Percentiles rank a stretch among this genome's conserved stretches.
Evolutionary conservation across 192 early-diverging fungal species (phyloP).

Genomic region (Podila horticola): DNA sequence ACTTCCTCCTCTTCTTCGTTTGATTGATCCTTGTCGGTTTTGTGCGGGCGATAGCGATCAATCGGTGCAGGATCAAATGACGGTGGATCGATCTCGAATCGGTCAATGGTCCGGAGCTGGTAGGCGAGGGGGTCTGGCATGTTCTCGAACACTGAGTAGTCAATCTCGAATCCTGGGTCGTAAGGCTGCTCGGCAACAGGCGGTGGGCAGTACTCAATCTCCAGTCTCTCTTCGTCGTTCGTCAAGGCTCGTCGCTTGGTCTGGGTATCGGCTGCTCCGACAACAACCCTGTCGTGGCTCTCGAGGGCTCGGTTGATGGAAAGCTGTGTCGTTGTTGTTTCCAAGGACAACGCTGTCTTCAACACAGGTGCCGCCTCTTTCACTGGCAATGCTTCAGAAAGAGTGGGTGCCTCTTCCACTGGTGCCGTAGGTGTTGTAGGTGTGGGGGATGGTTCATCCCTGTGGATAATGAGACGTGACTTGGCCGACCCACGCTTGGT

Average conservation of each 20-base stretch:
- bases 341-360: constrained; percentile 1
- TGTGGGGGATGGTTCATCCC: constrained; percentile 11
- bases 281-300: constrained; percentile 38
- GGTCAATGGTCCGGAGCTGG: constrained; percentile 2
- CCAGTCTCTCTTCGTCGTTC: constrained; percentile 25
- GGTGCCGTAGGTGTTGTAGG: neutral
- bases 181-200: constrained; percentile 28
- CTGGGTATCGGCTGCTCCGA: constrained; percentile 22
- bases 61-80: neutral
- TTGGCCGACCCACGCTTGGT: constrained; percentile 44
- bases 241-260: constrained; percentile 37
- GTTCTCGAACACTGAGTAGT: constrained; percentile 13
- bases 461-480: constrained; percentile 28
- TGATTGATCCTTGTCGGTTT: neutral
- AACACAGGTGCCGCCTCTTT: neutral
- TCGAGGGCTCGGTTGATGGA: constrained; percentile 30
- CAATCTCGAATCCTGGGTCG: constrained; percentile 30
- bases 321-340: constrained; percentile 27
- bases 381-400: constrained; percentile 15
- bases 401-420: neutral
- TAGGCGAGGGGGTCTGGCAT: constrained; percentile 24
- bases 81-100: constrained; percentile 11
- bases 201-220: constrained; percentile 46
- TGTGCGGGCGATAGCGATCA: neutral
- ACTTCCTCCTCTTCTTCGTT: neutral